Base-by-base conservation (phyloP, 495 filamentous ascomycete genomes). In the Aspergillus coremiiformis region DNA sequence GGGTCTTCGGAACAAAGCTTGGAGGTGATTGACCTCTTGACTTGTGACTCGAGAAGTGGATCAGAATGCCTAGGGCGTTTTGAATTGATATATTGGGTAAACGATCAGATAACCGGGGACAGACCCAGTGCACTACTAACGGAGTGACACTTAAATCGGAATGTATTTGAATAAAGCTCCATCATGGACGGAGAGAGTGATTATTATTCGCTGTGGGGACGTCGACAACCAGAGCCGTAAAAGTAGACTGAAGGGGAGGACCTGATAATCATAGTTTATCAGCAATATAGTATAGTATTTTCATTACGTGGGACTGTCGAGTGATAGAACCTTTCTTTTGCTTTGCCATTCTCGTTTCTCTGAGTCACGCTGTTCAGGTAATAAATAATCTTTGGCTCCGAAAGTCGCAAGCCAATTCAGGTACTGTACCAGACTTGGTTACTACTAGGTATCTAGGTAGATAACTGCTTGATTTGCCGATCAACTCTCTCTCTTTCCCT, bases 191-290 rank as follows among this genome's bases (percentile, higher is more conserved):
- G 48, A 45, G 24, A 37, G 23, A 23, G 20, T 7, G 19, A 15
- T 39, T 45, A 32, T 54, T 44, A 62, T 58, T 62, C 59, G 59
- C 42, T 27, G 21, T 27, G 12, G 29, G 26, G 12, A n/a, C n/a
- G 24, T 11, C 29, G 43, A 14, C 17, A 30, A 14, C 30, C 39
- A 15, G 41, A 42, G 39, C 48, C 41, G 47, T 33, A 37, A 17
- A 47, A 47, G n/a, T n/a, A n/a, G 43, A 53, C 55, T 46, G 53
- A 53, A 32, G 46, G 37, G 50, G n/a, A n/a, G 39, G 52, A 60
- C 56, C 57, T 60, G 57, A 60, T 60, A 60, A 60, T 47, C 49
- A n/a, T n/a, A n/a, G n/a, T n/a, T n/a, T n/a, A n/a, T n/a, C 37
- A 2, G 37, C 37, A 41, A 41, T 27, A 27, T 27, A 4, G 15